These are phyloP conservation scores for Cladophialophora yegresii DNA, from an alignment of 2,329 filamentous ascomycete genomes.

Conservation along the genomic window DNA sequence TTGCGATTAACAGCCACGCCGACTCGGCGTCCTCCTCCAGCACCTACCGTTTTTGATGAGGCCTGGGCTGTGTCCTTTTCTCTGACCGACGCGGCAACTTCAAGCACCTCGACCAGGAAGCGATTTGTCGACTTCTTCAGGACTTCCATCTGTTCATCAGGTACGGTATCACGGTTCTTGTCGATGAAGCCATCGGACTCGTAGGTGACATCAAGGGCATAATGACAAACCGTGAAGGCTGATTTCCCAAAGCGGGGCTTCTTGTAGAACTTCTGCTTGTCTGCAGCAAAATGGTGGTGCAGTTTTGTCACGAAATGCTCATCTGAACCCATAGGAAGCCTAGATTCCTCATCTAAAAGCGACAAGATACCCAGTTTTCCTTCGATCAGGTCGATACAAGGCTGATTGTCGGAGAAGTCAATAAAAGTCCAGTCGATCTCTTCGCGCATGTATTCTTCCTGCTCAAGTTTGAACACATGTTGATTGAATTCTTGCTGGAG, in stretches of 20 bases:
- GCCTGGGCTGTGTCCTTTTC: conserved; percentile 74
- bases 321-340: conserved; percentile 94
- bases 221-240: conserved; percentile 96
- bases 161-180: conserved; percentile 98
- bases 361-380: conserved; percentile 92
- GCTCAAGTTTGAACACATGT: conserved; percentile 98
- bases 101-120: conserved; percentile 82
- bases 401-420: conserved; percentile 98
- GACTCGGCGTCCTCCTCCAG: conserved; percentile 73
- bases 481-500: conserved; percentile 99
- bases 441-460: conserved; percentile 94
- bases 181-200: conserved; percentile 99
- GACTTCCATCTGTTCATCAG: conserved; percentile 96
- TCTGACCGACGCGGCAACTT: conserved; percentile 79
- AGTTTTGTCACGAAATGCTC: conserved; percentile 96
- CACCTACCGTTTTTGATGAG: conserved; percentile 71
- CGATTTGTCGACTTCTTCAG: conserved; percentile 78
- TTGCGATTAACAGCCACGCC: conserved; percentile 93
- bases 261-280: conserved; percentile 97
- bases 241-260: conserved; percentile 98
- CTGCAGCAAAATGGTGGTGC: conserved; percentile 84
- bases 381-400: conserved; percentile 97
- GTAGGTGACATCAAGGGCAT: conserved; percentile 96
- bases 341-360: conserved; percentile 91
- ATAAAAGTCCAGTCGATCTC: conserved; percentile 99